phyloP scores from a whole-genome alignment of 1,284 basidiomycete genomes.

The Pterulicium gracile region DNA sequence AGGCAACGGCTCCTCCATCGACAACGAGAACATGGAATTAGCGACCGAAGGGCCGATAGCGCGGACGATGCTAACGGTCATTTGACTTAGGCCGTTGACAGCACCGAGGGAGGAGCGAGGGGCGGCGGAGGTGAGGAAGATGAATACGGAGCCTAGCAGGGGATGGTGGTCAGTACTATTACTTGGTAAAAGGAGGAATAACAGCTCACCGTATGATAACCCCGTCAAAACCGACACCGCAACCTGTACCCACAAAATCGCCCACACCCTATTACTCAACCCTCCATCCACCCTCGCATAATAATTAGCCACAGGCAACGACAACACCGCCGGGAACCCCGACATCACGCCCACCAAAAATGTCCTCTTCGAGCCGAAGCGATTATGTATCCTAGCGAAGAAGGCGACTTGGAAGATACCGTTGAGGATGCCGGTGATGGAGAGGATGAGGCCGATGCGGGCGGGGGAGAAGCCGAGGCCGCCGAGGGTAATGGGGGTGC shows the following conservation, averaged over 20 bases:
- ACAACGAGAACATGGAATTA: constrained; percentile 60
- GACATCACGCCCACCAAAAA: constrained; percentile 37
- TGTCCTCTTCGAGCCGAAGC: constrained; percentile 38
- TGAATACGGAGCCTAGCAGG: constrained; percentile 48
- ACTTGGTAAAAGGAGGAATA: neutral
- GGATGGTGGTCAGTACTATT: neutral
- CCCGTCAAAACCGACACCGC: neutral
- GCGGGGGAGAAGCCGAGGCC: constrained; percentile 57
- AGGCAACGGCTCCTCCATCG: constrained; percentile 39
- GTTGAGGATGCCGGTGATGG: constrained; percentile 44
- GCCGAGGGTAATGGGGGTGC: constrained; percentile 53
- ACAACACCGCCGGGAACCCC: constrained; percentile 36
- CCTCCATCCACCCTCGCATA: constrained; percentile 25
- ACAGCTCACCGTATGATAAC: constrained; percentile 11
- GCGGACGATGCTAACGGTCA: constrained; percentile 45
- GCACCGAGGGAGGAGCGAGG: constrained; percentile 43
- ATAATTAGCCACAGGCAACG: constrained; percentile 44
- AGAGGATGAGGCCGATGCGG: constrained; percentile 47
- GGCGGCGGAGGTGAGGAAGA: constrained; percentile 48
- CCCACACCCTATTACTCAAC: constrained; percentile 21
- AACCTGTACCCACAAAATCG: constrained; percentile 17
- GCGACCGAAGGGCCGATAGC: constrained; percentile 64
- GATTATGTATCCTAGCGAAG: constrained; percentile 43
- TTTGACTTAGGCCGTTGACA: constrained; percentile 54
- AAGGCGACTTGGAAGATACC: constrained; percentile 50